Conservation (phyloP, 306 rosid genomes). For the Vigna mungo region DNA sequence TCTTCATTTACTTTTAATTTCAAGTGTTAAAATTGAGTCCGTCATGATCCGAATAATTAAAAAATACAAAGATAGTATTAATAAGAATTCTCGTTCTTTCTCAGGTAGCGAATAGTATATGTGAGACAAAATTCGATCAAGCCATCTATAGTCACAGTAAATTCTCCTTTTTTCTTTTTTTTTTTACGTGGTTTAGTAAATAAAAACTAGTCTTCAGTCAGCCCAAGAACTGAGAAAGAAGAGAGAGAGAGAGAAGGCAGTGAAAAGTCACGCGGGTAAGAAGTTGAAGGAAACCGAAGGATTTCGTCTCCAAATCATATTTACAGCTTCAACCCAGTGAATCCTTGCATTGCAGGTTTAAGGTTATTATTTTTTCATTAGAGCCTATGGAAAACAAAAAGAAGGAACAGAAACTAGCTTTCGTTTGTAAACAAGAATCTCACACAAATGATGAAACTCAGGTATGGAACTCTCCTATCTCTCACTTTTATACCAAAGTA, state of each 20-base stretch:
- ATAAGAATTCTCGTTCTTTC: too few relatives aligned
- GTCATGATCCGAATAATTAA: too few relatives aligned
- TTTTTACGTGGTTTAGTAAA: not conserved
- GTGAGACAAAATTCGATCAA: not conserved
- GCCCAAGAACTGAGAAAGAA: not conserved
- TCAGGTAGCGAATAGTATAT: too few relatives aligned
- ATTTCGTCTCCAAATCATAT: not conserved
- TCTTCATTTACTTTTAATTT: too few relatives aligned
- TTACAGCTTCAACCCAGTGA: not conserved
- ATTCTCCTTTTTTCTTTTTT: not conserved
- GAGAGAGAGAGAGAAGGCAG: not conserved
- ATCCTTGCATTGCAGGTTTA: conserved; percentile 1
- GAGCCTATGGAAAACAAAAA: conserved; percentile 49
- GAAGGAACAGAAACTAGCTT: conserved; percentile 40
- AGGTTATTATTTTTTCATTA: not conserved
- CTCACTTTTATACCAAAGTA: not conserved
- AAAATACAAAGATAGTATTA: too few relatives aligned
- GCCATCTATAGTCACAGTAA: not conserved
- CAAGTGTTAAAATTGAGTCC: too few relatives aligned
- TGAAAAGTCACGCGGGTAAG: conserved; percentile 18
- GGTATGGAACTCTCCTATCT: conserved; percentile 35
- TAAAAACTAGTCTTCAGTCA: not conserved
- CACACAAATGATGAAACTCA: conserved; percentile 35
- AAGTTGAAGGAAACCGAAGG: conserved; percentile 37
- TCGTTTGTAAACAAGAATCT: conserved; percentile 39